Percentiles rank a stretch among this genome's conserved stretches.
Evolutionary conservation across 768 basidiomycete genomes (phyloP).

Genomic region (Macrocybe gigantea): DNA sequence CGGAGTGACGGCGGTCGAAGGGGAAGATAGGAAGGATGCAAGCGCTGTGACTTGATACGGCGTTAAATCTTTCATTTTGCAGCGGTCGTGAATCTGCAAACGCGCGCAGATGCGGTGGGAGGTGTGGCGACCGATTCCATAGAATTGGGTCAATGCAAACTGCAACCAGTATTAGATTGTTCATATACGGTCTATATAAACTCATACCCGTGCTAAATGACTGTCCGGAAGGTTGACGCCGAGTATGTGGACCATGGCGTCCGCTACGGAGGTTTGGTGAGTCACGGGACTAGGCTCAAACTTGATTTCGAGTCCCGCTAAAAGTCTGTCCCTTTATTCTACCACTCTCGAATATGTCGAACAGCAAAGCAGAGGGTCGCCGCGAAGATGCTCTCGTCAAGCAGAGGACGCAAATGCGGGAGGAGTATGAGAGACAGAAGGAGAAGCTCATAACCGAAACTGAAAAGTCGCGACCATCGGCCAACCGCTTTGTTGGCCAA

Average conservation of each 20-base stretch:
- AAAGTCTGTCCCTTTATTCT: not conserved
- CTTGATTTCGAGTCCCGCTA: not conserved
- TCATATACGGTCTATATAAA: slow-evolving; percentile 21
- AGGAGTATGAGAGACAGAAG: slow-evolving; percentile 80
- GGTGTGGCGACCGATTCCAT: slow-evolving; percentile 76
- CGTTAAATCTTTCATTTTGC: slow-evolving; percentile 76
- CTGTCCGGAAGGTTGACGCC: slow-evolving; percentile 79
- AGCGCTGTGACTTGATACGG: slow-evolving; percentile 85
- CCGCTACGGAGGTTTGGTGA: slow-evolving; percentile 4
- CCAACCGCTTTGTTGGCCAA: slow-evolving; percentile 88
- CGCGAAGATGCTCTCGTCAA: slow-evolving; percentile 83
- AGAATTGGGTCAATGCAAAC: slow-evolving; percentile 89
- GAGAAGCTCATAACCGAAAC: slow-evolving; percentile 81
- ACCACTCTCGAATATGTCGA: slow-evolving; percentile 47
- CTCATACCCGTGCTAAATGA: slow-evolving; percentile 66
- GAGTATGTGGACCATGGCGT: slow-evolving; percentile 77
- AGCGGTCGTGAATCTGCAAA: slow-evolving; percentile 83
- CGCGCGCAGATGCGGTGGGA: slow-evolving; percentile 85
- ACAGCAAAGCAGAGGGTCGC: slow-evolving; percentile 75
- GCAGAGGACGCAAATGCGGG: slow-evolving; percentile 72
- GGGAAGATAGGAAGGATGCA: slow-evolving; percentile 92
- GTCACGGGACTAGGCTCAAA: slow-evolving; percentile 11
- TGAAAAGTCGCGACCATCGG: slow-evolving; percentile 84
- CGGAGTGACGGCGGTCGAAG: slow-evolving; percentile 64
- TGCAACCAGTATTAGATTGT: slow-evolving; percentile 22